A percentile compares a stretch with the other conserved stretches of the same genome.
Evolutionary conservation across 371 early-diverging fungal genomes (phyloP).

Genomic region (Smittium culicis): DNA sequence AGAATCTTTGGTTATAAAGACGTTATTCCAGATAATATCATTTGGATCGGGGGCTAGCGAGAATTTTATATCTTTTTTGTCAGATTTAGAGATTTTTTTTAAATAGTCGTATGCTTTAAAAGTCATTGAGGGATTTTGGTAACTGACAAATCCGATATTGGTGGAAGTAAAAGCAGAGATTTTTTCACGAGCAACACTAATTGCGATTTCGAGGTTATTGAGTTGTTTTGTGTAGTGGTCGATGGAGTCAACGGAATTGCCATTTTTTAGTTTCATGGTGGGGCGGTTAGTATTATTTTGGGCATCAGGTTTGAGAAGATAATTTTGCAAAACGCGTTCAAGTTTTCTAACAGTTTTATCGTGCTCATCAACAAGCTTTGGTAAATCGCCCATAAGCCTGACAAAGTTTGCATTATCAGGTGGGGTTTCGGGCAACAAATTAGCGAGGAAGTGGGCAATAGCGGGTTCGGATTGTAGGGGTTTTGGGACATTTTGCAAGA

Average conservation of each 20-base stretch:
- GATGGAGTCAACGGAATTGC: slow-evolving; percentile 60
- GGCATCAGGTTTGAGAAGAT: slow-evolving; percentile 35
- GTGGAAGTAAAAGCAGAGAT: slow-evolving; percentile 40
- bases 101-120: slow-evolving; percentile 42
- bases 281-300: slow-evolving; percentile 16
- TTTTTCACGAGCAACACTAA: slow-evolving; percentile 38
- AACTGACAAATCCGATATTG: slow-evolving; percentile 62
- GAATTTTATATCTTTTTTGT: slow-evolving; percentile 22
- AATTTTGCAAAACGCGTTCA: slow-evolving; percentile 48
- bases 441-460: slow-evolving; percentile 38
- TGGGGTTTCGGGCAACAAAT: slow-evolving; percentile 32
- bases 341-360: slow-evolving; percentile 44
- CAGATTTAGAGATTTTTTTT: slow-evolving; percentile 16
- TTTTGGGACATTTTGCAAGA: slow-evolving; percentile 51
- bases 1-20: slow-evolving; percentile 41
- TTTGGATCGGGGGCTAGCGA: slow-evolving; percentile 54
- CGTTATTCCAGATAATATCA: slow-evolving; percentile 68
- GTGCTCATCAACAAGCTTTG: slow-evolving; percentile 54
- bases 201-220: slow-evolving; percentile 45
- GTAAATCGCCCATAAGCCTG: slow-evolving; percentile 46
- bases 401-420: slow-evolving; percentile 52
- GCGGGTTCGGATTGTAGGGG: slow-evolving; percentile 41
- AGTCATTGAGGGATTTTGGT: slow-evolving; percentile 41
- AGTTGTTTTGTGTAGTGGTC: slow-evolving; percentile 51
- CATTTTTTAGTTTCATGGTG: slow-evolving; percentile 29